phyloP scores from a whole-genome alignment of 306 rosid genomes.

The Hippophae gyantsensis region DNA sequence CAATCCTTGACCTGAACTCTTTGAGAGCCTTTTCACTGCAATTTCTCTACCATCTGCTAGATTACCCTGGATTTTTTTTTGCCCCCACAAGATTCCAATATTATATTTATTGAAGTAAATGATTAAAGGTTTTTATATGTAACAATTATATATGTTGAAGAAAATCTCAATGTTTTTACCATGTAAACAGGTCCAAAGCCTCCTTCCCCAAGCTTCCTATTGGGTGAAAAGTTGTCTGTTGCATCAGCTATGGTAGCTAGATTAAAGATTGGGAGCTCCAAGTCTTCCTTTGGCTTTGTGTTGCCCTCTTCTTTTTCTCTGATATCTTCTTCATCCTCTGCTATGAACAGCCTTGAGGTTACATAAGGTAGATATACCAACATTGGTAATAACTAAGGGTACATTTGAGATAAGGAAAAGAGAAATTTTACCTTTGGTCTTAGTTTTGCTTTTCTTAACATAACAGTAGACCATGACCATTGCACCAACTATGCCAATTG shows the following conservation, averaged over 20 bases:
- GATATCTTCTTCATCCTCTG: no score
- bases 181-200: constrained; percentile 29
- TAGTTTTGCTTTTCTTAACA: no score
- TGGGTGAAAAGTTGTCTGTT: constrained; percentile 20
- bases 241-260: constrained; percentile 22
- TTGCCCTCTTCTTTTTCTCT: not conserved
- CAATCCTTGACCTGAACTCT: constrained; percentile 30
- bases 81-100: not conserved
- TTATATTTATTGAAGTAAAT: no score
- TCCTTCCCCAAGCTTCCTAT: constrained; percentile 23
- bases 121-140: no score
- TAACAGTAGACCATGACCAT: no score
- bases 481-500: no score
- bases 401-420: no score
- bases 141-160: no score
- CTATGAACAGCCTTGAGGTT: no score
- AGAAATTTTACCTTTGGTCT: no score
- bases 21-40: constrained; percentile 36
- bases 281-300: constrained; percentile 1
- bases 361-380: no score
- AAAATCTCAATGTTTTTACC: constrained; percentile 3
- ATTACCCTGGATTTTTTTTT: constrained; percentile 21
- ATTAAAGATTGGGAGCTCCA: constrained; percentile 22
- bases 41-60: constrained; percentile 27
- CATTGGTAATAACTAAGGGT: no score